Evolutionary conservation across 2,329 filamentous ascomycete species (phyloP).

Genomic region (Sporothrix humicola): DNA sequence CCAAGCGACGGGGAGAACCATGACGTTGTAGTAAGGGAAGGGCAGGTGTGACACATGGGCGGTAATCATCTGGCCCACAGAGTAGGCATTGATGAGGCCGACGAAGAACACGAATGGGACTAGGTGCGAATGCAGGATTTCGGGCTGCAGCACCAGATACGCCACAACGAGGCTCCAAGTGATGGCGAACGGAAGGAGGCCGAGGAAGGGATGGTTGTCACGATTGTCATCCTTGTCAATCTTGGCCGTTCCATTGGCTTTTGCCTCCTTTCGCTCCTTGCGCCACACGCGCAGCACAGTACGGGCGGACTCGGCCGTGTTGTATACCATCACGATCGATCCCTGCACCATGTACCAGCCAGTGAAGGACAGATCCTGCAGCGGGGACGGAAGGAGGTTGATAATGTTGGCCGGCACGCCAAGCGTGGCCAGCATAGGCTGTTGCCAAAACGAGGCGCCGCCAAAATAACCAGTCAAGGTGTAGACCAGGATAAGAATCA

Average conservation of each 20-base stretch:
- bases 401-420: constrained; percentile 75
- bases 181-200: constrained; percentile 78
- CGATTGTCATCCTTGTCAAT: constrained; percentile 50
- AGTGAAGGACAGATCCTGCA: constrained; percentile 85
- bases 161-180: constrained; percentile 77
- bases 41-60: constrained; percentile 85
- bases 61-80: constrained; percentile 93
- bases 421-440: constrained; percentile 73
- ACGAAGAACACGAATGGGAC: constrained; percentile 90
- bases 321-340: constrained; percentile 78
- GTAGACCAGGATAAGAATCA: constrained; percentile 83
- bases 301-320: constrained; percentile 77
- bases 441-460: constrained; percentile 91
- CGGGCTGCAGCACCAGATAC: constrained; percentile 85
- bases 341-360: constrained; percentile 94
- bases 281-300: constrained; percentile 86
- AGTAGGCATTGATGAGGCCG: constrained; percentile 91
- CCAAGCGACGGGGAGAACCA: constrained; percentile 76
- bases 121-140: constrained; percentile 80
- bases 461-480: constrained; percentile 82
- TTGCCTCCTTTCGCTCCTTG: constrained; percentile 44
- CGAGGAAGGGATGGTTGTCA: constrained; percentile 76
- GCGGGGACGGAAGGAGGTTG: constrained; percentile 63
- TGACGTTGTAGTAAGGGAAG: constrained; percentile 90
- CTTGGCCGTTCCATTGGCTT: constrained; percentile 27